Evolutionary conservation across 768 basidiomycete species (phyloP).

Genomic region (Auricularia cornea): DNA sequence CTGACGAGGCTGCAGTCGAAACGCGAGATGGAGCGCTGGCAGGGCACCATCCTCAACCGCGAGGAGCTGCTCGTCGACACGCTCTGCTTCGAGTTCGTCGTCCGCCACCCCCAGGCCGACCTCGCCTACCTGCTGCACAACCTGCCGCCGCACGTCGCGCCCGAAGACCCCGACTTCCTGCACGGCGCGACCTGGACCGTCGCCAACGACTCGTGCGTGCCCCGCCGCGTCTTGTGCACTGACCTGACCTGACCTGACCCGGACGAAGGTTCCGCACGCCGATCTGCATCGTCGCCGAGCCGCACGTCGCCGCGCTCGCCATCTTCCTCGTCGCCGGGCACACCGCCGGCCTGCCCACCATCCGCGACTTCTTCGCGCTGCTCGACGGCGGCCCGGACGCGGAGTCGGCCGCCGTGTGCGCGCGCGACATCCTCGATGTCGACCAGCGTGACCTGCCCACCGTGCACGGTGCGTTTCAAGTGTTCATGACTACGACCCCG

Average conservation of each 20-base stretch:
- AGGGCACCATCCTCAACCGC: slow-evolving; percentile 56
- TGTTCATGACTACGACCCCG: too few relatives aligned
- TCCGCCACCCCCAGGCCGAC: slow-evolving; percentile 67
- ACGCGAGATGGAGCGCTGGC: slow-evolving; percentile 60
- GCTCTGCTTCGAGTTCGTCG: slow-evolving; percentile 78
- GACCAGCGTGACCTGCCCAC: not conserved
- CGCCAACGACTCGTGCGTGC: slow-evolving; percentile 74
- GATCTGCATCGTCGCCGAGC: slow-evolving; percentile 60
- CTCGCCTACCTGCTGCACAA: slow-evolving; percentile 57
- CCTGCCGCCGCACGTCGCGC: not conserved
- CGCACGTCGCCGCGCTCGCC: slow-evolving; percentile 65
- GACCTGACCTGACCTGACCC: slow-evolving; percentile 4
- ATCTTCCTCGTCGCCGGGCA: slow-evolving; percentile 58
- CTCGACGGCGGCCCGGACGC: not conserved
- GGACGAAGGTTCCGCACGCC: slow-evolving; percentile 69
- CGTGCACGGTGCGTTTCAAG: not conserved
- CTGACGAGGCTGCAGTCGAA: too few relatives aligned
- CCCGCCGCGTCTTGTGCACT: not conserved
- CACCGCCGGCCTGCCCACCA: not conserved
- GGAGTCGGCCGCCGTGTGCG: not conserved
- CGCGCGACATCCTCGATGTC: not conserved
- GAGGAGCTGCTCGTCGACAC: slow-evolving; percentile 78
- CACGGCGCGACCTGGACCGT: slow-evolving; percentile 75
- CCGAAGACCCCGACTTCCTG: slow-evolving; percentile 32
- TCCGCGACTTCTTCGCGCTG: not conserved